Percentiles rank a stretch among this genome's conserved stretches.
These are phyloP conservation scores for Xylariales sp. DNA, from an alignment of 2,329 filamentous ascomycete species.

Conservation along the genomic window DNA sequence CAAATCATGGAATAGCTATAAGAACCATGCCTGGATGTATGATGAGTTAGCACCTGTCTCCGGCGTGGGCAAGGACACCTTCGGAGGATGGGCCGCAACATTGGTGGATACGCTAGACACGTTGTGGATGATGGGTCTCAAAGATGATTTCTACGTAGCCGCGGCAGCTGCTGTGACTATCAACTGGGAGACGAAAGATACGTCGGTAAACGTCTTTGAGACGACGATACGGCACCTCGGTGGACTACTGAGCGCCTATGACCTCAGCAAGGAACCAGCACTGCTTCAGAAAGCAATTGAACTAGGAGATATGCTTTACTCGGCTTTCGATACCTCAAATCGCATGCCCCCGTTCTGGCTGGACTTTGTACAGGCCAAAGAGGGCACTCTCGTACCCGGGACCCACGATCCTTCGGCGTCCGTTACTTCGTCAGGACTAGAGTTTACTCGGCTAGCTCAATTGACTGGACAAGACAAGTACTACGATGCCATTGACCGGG, in stretches of 20 bases:
- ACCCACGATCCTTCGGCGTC: constrained; percentile 31
- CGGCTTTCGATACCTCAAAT: constrained; percentile 44
- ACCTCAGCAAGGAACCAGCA: constrained; percentile 35
- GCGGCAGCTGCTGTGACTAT: constrained; percentile 43
- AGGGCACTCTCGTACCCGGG: constrained; percentile 29
- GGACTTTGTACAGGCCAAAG: constrained; percentile 42
- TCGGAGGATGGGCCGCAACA: constrained; percentile 54
- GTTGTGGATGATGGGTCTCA: constrained; percentile 57
- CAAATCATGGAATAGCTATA: constrained; percentile 47
- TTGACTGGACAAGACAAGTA: constrained; percentile 65
- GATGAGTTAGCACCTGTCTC: constrained; percentile 48
- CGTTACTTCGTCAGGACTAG: constrained; percentile 59
- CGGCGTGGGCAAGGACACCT: constrained; percentile 40
- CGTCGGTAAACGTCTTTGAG: constrained; percentile 39
- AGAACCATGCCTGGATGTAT: constrained; percentile 44
- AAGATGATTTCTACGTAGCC: constrained; percentile 51
- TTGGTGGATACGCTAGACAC: constrained; percentile 58
- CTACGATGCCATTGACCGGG: constrained; percentile 70
- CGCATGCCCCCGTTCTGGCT: constrained; percentile 50
- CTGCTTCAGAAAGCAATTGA: constrained; percentile 40
- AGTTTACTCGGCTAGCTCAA: constrained; percentile 67
- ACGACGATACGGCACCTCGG: constrained; percentile 43
- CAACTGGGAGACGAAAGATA: constrained; percentile 40
- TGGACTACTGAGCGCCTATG: constrained; percentile 40
- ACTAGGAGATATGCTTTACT: constrained; percentile 43